phyloP scores from a whole-genome alignment of 2,329 filamentous ascomycete species.

The Neophaeococcomyces mojaviensis region DNA sequence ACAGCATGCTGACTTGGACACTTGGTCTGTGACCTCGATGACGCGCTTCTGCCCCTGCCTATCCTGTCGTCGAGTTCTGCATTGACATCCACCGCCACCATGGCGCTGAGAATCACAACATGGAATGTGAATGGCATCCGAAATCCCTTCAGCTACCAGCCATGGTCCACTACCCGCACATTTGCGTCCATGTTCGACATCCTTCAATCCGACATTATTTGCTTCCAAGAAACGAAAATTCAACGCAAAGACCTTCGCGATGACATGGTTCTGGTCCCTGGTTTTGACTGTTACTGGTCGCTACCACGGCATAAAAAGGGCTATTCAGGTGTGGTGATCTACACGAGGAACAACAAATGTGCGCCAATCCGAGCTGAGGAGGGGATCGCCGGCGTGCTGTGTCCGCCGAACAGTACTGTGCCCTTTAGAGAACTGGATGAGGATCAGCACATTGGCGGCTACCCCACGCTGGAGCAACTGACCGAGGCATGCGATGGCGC shows the following conservation, averaged over 20 bases:
- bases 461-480: constrained; percentile 65
- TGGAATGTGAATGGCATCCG: constrained; percentile 86
- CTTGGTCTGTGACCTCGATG: no score
- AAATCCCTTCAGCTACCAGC: constrained; percentile 76
- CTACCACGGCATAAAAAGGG: constrained; percentile 91
- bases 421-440: constrained; percentile 67
- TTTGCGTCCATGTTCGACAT: constrained; percentile 90
- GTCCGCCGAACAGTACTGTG: constrained; percentile 61
- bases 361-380: constrained; percentile 85
- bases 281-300: constrained; percentile 96
- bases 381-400: constrained; percentile 77
- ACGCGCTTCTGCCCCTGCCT: no score
- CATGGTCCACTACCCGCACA: constrained; percentile 65
- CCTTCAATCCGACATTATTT: constrained; percentile 82
- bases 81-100: constrained; percentile 27
- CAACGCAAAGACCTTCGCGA: constrained; percentile 85
- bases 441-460: constrained; percentile 77
- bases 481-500: constrained; percentile 32
- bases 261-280: constrained; percentile 90
- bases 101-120: constrained; percentile 73
- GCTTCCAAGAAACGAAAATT: constrained; percentile 96
- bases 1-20: neutral
- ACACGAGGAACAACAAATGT: constrained; percentile 80
- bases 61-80: no score
- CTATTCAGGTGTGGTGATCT: constrained; percentile 92